A percentile compares a stretch with the other conserved stretches of the same genome.
Evolutionary conservation across 306 rosid species (phyloP).

Genomic region (Sicyos edulis): DNA sequence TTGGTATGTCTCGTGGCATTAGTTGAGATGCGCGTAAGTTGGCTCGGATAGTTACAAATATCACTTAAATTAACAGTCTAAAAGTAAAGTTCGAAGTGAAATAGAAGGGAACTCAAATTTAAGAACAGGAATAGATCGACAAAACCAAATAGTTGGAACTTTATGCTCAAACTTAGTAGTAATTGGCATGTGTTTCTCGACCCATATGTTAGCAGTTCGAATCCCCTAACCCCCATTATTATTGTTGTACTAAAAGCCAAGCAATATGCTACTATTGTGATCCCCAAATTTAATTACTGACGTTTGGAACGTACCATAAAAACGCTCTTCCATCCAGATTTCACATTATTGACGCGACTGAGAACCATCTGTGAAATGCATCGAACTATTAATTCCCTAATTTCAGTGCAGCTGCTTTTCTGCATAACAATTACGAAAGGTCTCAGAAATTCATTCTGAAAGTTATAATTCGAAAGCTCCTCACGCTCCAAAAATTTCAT

Average conservation of each 20-base stretch:
- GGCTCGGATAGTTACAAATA: too few species aligned
- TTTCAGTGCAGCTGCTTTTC: slow-evolving; percentile 84
- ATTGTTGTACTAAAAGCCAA: not conserved
- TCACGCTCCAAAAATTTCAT: slow-evolving; percentile 99
- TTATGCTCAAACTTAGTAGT: too few species aligned
- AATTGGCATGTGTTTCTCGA: too few species aligned
- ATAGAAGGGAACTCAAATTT: not conserved
- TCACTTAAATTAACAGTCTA: too few species aligned
- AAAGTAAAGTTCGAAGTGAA: not conserved
- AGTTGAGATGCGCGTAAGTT: too few species aligned
- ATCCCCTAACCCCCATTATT: too few species aligned
- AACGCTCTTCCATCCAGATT: slow-evolving; percentile 99
- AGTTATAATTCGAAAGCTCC: slow-evolving; percentile 94
- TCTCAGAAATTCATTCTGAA: slow-evolving; percentile 94
- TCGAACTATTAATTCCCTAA: slow-evolving; percentile 86
- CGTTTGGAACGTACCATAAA: slow-evolving; percentile 60
- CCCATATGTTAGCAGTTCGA: too few species aligned
- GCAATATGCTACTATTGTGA: not conserved
- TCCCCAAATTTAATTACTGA: not conserved
- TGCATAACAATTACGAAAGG: slow-evolving; percentile 97
- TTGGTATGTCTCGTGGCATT: too few species aligned
- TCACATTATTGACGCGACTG: slow-evolving; percentile 90
- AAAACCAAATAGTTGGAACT: too few species aligned
- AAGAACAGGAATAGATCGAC: too few species aligned
- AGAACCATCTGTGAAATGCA: slow-evolving; percentile 99